A percentile compares a stretch with the other conserved stretches of the same genome.
These are phyloP conservation scores for Arthroderma sp. DNA, from an alignment of 2,329 filamentous ascomycete species.

Conservation along the genomic window DNA sequence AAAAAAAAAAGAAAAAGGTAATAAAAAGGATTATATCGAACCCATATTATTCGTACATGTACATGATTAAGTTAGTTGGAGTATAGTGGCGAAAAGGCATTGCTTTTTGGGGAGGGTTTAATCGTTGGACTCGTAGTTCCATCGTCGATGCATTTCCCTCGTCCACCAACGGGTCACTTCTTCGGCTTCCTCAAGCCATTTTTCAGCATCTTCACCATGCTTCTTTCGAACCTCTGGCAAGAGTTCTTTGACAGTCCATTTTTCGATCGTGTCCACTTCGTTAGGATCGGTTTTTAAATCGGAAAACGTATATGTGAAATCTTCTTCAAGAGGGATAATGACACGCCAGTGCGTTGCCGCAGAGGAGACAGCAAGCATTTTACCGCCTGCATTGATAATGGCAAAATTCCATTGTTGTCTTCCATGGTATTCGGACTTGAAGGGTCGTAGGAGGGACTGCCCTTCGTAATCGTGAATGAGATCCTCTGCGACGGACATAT, in stretches of 20 bases:
- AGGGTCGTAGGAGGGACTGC: conserved; percentile 34
- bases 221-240: conserved; percentile 14
- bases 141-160: conserved; percentile 17
- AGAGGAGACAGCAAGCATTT: conserved; percentile 52
- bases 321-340: conserved; percentile 69
- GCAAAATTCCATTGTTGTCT: conserved; percentile 23
- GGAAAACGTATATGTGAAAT: conserved; percentile 36
- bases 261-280: conserved; percentile 20
- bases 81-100: neutral
- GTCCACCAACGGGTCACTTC: conserved; percentile 28
- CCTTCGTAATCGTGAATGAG: conserved; percentile 35
- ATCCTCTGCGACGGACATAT: conserved; percentile 23
- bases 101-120: neutral
- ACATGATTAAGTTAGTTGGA: no score
- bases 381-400: conserved; percentile 21
- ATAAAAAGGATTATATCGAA: neutral
- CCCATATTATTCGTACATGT: no score
- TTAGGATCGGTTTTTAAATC: conserved; percentile 22
- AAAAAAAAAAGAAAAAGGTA: neutral
- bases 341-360: conserved; percentile 68
- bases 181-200: conserved; percentile 25
- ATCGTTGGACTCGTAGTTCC: conserved; percentile 9
- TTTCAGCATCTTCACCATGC: conserved; percentile 21
- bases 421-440: conserved; percentile 20
- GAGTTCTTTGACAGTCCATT: conserved; percentile 20